Evolutionary conservation across 345 rosid species (phyloP).

Genomic region (Gossypium bickii): DNA sequence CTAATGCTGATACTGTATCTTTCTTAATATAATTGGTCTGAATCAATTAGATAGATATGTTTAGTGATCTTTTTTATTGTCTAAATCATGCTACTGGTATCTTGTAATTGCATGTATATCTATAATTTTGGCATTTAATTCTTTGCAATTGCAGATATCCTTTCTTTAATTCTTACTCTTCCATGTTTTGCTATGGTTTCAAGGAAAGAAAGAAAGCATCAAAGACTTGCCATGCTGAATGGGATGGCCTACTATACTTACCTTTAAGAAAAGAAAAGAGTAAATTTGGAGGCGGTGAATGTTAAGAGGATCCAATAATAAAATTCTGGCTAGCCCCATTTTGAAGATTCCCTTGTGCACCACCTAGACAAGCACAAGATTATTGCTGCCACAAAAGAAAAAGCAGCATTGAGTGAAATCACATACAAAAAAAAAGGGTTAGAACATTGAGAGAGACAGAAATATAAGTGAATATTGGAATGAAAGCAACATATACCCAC

Average conservation of each 20-base stretch:
- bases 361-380: background rate
- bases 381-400: background rate
- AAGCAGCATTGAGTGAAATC: background rate
- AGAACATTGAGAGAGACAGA: too few species aligned
- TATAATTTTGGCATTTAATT: constrained; percentile 15
- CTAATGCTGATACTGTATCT: constrained; percentile 17
- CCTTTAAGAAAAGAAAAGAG: background rate
- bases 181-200: background rate
- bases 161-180: background rate
- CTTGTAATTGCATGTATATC: constrained; percentile 29
- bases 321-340: constrained; percentile 1
- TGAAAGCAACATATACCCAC: too few species aligned
- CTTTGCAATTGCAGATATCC: background rate
- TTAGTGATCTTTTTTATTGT: constrained; percentile 17
- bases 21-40: constrained; percentile 20
- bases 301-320: background rate
- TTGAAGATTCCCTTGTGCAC: background rate
- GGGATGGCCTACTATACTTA: background rate
- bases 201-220: background rate
- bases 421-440: background rate
- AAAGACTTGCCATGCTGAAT: background rate
- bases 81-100: constrained; percentile 15
- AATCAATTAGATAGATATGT: constrained; percentile 18
- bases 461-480: too few species aligned
- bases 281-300: too few species aligned